Evolutionary conservation across 768 basidiomycete species (phyloP).

Genomic region (Suillus variegatus): DNA sequence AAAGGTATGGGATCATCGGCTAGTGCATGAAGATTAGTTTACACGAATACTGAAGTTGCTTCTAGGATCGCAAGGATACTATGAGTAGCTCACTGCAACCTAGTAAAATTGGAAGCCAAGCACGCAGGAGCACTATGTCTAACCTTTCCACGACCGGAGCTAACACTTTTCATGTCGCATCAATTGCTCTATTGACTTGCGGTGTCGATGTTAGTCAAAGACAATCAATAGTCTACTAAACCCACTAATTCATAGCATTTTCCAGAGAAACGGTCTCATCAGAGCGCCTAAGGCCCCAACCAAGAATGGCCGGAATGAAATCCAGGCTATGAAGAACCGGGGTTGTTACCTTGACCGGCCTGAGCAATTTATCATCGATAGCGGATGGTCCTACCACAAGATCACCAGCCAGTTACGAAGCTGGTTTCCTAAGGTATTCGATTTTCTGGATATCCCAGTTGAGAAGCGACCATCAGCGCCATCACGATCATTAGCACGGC

Average conservation of each 20-base stretch:
- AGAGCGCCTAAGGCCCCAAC: background rate
- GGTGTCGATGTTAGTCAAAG: background rate
- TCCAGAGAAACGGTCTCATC: background rate
- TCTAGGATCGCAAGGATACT: background rate
- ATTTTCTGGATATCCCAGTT: background rate
- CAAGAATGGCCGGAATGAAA: background rate
- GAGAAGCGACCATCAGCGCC: background rate
- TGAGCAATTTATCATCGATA: background rate
- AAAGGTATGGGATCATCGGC: background rate
- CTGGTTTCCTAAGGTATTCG: background rate
- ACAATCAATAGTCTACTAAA: too few species aligned
- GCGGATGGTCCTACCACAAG: background rate
- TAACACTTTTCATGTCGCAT: background rate
- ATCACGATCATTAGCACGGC: background rate
- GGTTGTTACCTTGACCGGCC: background rate
- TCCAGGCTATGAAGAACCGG: background rate
- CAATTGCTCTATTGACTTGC: background rate
- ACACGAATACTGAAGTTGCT: background rate
- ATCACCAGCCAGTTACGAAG: background rate
- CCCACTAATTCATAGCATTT: background rate
- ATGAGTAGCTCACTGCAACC: too few species aligned
- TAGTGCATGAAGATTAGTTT: background rate
- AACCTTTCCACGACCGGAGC: too few species aligned
- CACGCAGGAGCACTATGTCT: too few species aligned
- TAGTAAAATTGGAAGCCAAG: background rate